phyloP scores from a whole-genome alignment of 257 asterid genomes.

The Scutellaria minor region DNA sequence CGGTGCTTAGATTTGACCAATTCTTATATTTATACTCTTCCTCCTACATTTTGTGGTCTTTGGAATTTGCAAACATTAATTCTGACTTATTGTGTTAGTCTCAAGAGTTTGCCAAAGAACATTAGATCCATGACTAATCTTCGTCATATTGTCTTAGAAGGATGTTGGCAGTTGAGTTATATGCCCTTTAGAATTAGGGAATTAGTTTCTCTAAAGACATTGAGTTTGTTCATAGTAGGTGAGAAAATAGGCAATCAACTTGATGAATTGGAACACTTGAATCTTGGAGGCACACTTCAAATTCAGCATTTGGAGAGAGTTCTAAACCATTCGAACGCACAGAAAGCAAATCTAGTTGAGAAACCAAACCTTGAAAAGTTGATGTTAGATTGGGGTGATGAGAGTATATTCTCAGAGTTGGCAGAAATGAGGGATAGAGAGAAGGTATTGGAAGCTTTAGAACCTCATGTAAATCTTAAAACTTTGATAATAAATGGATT shows the following conservation, averaged over 20 bases:
- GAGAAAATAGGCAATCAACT: conserved; percentile 26
- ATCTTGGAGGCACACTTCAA: conserved; percentile 15
- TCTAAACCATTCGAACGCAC: conserved; percentile 17
- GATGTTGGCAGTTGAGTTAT: conserved; percentile 13
- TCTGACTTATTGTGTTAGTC: neutral
- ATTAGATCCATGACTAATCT: conserved; percentile 33
- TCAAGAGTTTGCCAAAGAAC: conserved; percentile 21
- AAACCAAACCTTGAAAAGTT: conserved; percentile 13
- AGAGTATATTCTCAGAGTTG: neutral
- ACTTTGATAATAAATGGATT: neutral
- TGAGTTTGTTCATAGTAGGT: conserved; percentile 39
- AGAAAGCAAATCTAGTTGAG: conserved; percentile 35
- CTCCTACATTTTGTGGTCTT: neutral
- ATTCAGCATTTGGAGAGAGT: conserved; percentile 20
- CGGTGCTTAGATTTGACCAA: neutral
- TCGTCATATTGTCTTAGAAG: conserved; percentile 35
- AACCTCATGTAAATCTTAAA: conserved; percentile 24
- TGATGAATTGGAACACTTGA: conserved; percentile 31
- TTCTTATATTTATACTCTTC: neutral
- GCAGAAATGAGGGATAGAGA: conserved; percentile 17
- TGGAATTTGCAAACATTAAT: neutral
- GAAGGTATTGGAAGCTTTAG: conserved; percentile 4
- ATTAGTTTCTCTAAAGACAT: conserved; percentile 34
- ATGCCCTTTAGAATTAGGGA: conserved; percentile 39
- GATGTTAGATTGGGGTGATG: neutral